phyloP scores from a whole-genome alignment of 1,284 basidiomycete species.

The Omphalotus olearius region DNA sequence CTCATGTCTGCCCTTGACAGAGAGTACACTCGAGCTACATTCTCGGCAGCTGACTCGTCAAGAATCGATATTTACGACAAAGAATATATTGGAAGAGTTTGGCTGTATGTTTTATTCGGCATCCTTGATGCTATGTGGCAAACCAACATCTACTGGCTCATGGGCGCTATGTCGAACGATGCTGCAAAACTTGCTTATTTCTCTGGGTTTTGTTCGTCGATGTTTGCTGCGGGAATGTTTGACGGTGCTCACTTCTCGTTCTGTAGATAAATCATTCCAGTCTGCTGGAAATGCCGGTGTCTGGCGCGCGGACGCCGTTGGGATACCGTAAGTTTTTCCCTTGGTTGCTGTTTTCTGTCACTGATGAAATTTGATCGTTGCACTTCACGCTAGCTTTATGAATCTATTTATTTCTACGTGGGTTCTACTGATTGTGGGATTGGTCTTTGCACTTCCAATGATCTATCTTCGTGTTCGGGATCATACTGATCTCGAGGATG shows the following conservation, averaged over 20 bases:
- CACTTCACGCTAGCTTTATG: conserved; percentile 37
- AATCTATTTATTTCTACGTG: conserved; percentile 53
- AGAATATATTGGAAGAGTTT: conserved; percentile 46
- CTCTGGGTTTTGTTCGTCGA: conserved; percentile 41
- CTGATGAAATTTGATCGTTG: background rate
- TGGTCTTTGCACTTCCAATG: conserved; percentile 51
- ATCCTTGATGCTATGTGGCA: conserved; percentile 53
- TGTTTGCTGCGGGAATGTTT: conserved; percentile 3
- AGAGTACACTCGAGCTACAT: conserved; percentile 53
- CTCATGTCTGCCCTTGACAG: conserved; percentile 25
- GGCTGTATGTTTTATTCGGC: conserved; percentile 59
- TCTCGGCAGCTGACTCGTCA: conserved; percentile 27
- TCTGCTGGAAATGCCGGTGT: conserved; percentile 50
- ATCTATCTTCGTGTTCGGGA: conserved; percentile 48
- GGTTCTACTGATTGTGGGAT: conserved; percentile 42
- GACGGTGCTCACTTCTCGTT: background rate
- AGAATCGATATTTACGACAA: conserved; percentile 53
- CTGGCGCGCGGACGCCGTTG: conserved; percentile 46
- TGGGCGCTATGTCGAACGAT: conserved; percentile 60
- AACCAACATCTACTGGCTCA: conserved; percentile 52
- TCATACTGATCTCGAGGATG: conserved; percentile 42
- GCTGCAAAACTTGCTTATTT: conserved; percentile 53
- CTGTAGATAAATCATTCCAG: conserved; percentile 49
- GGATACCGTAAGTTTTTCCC: conserved; percentile 33
- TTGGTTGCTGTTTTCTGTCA: too few species aligned